Conservation (phyloP, 805 yeast species). For the Pichia scutulata region DNA sequence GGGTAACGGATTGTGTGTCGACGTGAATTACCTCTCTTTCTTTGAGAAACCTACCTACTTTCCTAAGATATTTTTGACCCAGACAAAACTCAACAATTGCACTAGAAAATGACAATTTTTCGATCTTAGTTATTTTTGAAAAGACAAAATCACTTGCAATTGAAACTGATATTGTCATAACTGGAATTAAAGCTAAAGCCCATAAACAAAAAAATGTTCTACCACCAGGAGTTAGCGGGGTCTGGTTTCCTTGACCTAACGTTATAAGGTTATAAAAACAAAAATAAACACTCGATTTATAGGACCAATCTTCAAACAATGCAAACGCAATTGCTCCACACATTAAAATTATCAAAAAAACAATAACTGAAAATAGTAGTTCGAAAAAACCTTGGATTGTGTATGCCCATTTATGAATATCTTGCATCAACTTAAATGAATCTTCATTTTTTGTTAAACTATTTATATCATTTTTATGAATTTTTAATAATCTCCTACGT, state of each 20-base stretch:
- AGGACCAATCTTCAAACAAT: conserved; percentile 61
- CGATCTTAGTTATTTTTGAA: conserved; percentile 19
- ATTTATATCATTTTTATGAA: not conserved
- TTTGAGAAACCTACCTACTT: conserved; percentile 7
- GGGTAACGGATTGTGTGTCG: not conserved
- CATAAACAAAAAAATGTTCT: conserved; percentile 67
- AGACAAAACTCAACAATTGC: conserved; percentile 10
- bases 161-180: conserved; percentile 76
- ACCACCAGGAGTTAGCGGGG: conserved; percentile 59
- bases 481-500: conserved; percentile 29
- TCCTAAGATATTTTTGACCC: conserved; percentile 1
- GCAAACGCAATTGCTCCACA: conserved; percentile 64
- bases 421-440: conserved; percentile 50
- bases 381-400: conserved; percentile 33
- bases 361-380: conserved; percentile 31
- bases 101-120: conserved; percentile 12
- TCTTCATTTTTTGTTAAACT: conserved; percentile 30
- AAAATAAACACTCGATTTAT: conserved; percentile 66
- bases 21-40: not conserved
- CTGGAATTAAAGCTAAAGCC: conserved; percentile 78
- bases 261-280: conserved; percentile 69
- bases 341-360: conserved; percentile 57
- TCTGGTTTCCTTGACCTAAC: conserved; percentile 77
- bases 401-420: conserved; percentile 37
- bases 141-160: conserved; percentile 58